A percentile compares a stretch with the other conserved stretches of the same genome.
Evolutionary conservation across 1,284 basidiomycete genomes (phyloP).

Genomic region (Cerrena zonata): DNA sequence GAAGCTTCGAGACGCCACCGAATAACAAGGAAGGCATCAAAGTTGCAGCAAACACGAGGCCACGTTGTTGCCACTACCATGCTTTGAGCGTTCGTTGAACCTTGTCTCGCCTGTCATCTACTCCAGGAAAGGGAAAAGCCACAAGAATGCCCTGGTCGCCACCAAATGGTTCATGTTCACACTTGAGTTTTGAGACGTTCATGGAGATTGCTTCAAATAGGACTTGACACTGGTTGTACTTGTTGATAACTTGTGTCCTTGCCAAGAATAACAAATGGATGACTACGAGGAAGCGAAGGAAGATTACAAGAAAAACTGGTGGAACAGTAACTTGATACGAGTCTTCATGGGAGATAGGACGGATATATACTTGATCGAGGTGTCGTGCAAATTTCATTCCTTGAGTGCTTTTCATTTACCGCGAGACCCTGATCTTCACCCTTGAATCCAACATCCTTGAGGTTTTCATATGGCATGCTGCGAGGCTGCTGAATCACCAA

Average conservation of each 20-base stretch:
- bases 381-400: constrained; percentile 17
- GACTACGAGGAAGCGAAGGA: constrained; percentile 14
- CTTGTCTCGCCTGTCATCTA: too few species aligned
- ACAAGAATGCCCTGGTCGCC: too few species aligned
- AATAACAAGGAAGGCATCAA: too few species aligned
- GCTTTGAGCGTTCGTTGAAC: too few species aligned
- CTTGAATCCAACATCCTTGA: constrained; percentile 15
- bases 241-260: constrained; percentile 17
- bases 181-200: too few species aligned
- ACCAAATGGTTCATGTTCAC: too few species aligned
- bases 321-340: constrained; percentile 2
- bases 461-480: constrained; percentile 7
- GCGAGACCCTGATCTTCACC: constrained; percentile 20
- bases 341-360: constrained; percentile 3
- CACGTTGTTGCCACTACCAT: too few species aligned
- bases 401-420: constrained; percentile 19
- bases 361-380: constrained; percentile 17
- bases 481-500: constrained; percentile 23
- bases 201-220: too few species aligned
- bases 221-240: constrained; percentile 18
- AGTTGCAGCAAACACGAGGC: too few species aligned
- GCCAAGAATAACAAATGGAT: constrained; percentile 14
- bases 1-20: too few species aligned
- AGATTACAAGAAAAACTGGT: constrained; percentile 15
- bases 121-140: too few species aligned